Evolutionary conservation across 257 asterid genomes (phyloP).

Genomic region (Solanum sejunctum): DNA sequence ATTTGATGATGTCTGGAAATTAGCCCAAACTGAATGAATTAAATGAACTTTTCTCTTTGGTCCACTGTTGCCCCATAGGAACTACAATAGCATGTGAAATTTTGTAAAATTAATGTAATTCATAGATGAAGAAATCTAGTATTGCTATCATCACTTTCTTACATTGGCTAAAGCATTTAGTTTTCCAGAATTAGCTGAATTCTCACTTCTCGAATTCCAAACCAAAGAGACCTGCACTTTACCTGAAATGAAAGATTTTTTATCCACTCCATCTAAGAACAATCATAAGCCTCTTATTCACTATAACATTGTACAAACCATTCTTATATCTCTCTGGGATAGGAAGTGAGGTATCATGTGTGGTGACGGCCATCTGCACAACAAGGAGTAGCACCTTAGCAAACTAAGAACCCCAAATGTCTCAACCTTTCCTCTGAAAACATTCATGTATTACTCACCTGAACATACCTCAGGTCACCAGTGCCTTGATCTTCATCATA

Average conservation of each 20-base stretch:
- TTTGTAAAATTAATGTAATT: background rate
- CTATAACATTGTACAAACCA: conserved; percentile 32
- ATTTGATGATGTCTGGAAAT: conserved; percentile 72
- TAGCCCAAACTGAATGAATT: conserved; percentile 91
- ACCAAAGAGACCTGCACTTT: conserved; percentile 90
- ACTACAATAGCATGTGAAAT: conserved; percentile 29
- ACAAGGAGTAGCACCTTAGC: background rate
- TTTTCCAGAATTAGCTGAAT: conserved; percentile 45
- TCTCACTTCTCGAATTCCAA: conserved; percentile 86
- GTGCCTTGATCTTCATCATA: conserved; percentile 82
- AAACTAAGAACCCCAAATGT: background rate
- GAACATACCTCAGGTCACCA: conserved; percentile 87
- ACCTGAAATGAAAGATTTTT: conserved; percentile 33
- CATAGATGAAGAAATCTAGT: background rate
- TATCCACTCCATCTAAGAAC: background rate
- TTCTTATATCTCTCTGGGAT: conserved; percentile 65
- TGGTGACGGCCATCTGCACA: conserved; percentile 84
- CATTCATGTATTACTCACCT: conserved; percentile 29
- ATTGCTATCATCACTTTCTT: conserved; percentile 14
- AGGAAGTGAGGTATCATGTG: conserved; percentile 81
- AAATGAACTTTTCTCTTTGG: conserved; percentile 49
- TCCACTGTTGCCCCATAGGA: conserved; percentile 71
- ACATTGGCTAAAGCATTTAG: conserved; percentile 68
- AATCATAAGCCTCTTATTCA: background rate
- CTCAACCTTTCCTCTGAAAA: background rate